Evolutionary conservation across 2,329 filamentous ascomycete species (phyloP).

Genomic region (Cryoendolithus antarcticus): DNA sequence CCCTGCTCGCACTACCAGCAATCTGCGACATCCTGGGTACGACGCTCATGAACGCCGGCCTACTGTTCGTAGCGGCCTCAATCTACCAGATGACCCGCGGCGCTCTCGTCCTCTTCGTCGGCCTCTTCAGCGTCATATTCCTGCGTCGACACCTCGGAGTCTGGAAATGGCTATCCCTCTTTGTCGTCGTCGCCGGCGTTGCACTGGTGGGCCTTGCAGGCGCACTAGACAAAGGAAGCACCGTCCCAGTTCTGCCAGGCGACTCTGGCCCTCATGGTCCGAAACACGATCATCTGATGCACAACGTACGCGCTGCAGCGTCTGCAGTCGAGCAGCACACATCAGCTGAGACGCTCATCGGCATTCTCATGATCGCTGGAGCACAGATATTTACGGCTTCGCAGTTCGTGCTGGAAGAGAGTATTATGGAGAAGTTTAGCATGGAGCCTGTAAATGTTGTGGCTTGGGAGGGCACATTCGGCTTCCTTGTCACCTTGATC

Average conservation of each 20-base stretch:
- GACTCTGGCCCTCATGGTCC: conserved; percentile 21
- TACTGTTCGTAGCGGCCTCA: conserved; percentile 85
- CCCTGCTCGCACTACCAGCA: conserved; percentile 71
- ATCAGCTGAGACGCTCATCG: conserved; percentile 60
- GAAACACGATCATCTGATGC: conserved; percentile 9
- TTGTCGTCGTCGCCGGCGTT: conserved; percentile 79
- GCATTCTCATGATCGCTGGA: conserved; percentile 79
- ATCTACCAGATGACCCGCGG: conserved; percentile 99
- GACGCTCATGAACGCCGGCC: conserved; percentile 91
- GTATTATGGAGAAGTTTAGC: conserved; percentile 68
- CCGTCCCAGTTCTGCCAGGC: conserved; percentile 19
- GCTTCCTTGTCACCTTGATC: conserved; percentile 65
- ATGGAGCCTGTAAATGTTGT: conserved; percentile 82
- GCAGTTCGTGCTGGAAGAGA: conserved; percentile 93
- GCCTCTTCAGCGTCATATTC: conserved; percentile 87
- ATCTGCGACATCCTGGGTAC: conserved; percentile 91
- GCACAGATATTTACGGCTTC: conserved; percentile 95
- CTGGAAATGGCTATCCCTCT: conserved; percentile 88
- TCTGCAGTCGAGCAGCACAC: conserved; percentile 33
- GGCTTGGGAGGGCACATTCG: conserved; percentile 92
- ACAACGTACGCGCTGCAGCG: conserved; percentile 25
- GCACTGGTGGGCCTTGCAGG: conserved; percentile 83
- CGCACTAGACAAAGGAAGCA: conserved; percentile 64
- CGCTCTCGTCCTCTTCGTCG: conserved; percentile 88
- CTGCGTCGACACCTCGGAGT: conserved; percentile 63